A percentile compares a stretch with the other conserved stretches of the same genome.
These are phyloP conservation scores for Pseudocohnilembus persalinus DNA, from an alignment of 169 alveolate genomes.

Conservation along the genomic window DNA sequence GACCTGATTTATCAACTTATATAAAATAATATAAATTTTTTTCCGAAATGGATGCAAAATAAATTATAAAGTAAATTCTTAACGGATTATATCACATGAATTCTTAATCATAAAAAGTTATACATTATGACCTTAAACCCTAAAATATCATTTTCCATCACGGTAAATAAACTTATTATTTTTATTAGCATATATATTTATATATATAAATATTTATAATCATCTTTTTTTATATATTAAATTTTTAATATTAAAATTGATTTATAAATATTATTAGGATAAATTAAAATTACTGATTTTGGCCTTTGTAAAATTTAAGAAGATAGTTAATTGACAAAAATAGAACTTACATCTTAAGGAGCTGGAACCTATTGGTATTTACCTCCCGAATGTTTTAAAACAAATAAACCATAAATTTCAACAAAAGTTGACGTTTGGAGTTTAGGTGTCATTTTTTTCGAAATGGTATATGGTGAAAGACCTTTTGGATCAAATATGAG, in stretches of 20 bases:
- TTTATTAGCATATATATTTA: no score
- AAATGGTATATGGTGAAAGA: constrained; percentile 82
- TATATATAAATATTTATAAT: no score
- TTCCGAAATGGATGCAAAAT: constrained; percentile 88
- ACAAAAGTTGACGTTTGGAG: constrained; percentile 92
- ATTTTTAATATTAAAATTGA: no score
- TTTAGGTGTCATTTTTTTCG: constrained; percentile 88
- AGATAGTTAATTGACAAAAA: constrained; percentile 50
- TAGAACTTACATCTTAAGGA: constrained; percentile 88
- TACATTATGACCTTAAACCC: constrained; percentile 92
- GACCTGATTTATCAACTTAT: constrained; percentile 16
- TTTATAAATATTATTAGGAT: constrained; percentile 39
- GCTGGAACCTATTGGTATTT: constrained; percentile 89
- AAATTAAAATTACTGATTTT: constrained; percentile 89
- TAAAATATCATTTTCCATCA: constrained; percentile 85
- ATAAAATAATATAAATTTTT: constrained; percentile 55
- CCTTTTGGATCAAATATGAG: constrained; percentile 88
- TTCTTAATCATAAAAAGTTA: constrained; percentile 71
- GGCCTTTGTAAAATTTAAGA: constrained; percentile 86
- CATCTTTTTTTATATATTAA: no score
- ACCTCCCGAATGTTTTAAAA: constrained; percentile 89
- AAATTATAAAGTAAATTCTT: constrained; percentile 79
- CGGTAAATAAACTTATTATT: background rate
- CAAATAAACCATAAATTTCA: constrained; percentile 61
- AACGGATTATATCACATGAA: constrained; percentile 83